Evolutionary conservation across 1,139 yeast genomes (phyloP), one percentile per base, ranked within the genome.

Genomic region (Suhomyces yuchorum): DNA sequence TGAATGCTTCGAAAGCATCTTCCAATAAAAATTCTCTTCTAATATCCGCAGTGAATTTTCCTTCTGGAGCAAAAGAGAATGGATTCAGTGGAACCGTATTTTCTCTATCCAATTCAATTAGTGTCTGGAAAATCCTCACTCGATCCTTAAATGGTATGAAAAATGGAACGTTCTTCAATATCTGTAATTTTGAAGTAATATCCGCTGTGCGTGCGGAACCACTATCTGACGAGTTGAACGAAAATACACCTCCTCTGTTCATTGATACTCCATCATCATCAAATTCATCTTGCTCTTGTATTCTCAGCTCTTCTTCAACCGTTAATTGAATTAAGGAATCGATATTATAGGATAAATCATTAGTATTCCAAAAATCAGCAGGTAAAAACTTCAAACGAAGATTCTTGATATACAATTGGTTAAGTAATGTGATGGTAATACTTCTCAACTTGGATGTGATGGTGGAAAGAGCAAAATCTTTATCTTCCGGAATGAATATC

Each of bases 131-230:
- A 0, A 89, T 74, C 47, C 75, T 76, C 0, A 90, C 96, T 45
- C 99, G 73, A 36, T 81, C 79, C 22, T 78, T 76, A 62, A 93
- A 93, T 0, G 89, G 82, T 18, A 92, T 73, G 66, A 90, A 85
- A 61, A 87, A 92, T 1, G 99, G 97, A 2, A 84, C 71, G 46
- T 81, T 78, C 2, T 80, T 74, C 37, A 89, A 73, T 1, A 91
- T 70, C 45, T 82, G 79, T 40, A 80, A 53, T 52, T 61, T 71
- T 39, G 63, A 30, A 6, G 32, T 8, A 6, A 46, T 8, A 12
- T 46, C 51, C 2, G 48, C 12, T 5, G 50, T 17, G 28, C 45
- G 14, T 9, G 36, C 26, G 12, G 39, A 24, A 8, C 12, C 20
- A 11, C 12, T 20, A 5, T 18, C 40, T 14, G 24, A 22, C 9